phyloP scores from a whole-genome alignment of 2,329 filamentous ascomycete genomes.

The Trichoderma gracile region DNA sequence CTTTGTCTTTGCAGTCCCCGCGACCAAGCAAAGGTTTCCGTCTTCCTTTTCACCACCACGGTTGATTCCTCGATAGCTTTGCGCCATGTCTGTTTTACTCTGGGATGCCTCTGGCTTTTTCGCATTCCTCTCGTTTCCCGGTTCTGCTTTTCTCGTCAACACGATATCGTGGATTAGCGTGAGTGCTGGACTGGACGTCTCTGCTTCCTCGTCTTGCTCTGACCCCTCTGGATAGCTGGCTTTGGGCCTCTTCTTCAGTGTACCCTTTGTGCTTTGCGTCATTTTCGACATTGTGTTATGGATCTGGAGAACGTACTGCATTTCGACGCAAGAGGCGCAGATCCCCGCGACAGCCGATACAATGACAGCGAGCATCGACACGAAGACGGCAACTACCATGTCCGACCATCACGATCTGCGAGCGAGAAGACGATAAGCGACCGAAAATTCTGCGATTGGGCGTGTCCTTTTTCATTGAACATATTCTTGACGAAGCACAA shows the following conservation, averaged over 20 bases:
- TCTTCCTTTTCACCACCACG: background rate
- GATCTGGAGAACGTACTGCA: constrained; percentile 49
- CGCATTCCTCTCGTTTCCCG: constrained; percentile 33
- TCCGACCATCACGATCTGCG: constrained; percentile 13
- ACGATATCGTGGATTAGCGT: constrained; percentile 44
- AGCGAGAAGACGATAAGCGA: constrained; percentile 14
- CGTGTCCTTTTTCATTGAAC: background rate
- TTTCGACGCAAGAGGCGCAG: constrained; percentile 8
- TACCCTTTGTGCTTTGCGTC: constrained; percentile 51
- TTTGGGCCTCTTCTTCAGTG: constrained; percentile 48
- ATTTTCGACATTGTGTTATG: constrained; percentile 55
- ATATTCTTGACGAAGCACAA: background rate
- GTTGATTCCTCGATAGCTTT: background rate
- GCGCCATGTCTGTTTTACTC: constrained; percentile 31
- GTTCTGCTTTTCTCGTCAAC: constrained; percentile 39
- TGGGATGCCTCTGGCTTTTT: constrained; percentile 32
- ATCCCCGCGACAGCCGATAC: constrained; percentile 1
- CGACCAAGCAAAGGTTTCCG: background rate
- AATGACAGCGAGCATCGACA: background rate
- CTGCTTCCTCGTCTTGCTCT: constrained; percentile 12
- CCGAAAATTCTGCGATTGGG: background rate
- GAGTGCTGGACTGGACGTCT: constrained; percentile 29
- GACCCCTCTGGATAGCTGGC: constrained; percentile 39
- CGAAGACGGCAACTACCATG: background rate
- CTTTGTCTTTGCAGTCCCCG: background rate